Percentiles rank a stretch among this genome's conserved stretches.
phyloP scores from a whole-genome alignment of 345 rosid species.

The Eucalyptus marginata region DNA sequence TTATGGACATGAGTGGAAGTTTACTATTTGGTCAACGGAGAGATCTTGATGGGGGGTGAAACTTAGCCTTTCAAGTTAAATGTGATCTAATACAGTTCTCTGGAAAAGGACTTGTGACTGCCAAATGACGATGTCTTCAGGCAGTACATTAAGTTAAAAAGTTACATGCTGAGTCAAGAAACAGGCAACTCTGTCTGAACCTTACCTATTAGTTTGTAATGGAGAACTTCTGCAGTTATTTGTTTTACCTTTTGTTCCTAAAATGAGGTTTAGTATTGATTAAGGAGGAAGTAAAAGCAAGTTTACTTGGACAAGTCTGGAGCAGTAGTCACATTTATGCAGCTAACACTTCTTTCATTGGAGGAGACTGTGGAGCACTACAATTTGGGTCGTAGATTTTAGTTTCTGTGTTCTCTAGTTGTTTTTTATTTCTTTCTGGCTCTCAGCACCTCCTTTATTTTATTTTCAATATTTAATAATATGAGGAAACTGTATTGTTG shows the following conservation, averaged over 20 bases:
- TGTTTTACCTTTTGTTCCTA: background rate
- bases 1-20: background rate
- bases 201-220: background rate
- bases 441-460: background rate
- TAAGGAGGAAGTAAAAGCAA: background rate
- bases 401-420: background rate
- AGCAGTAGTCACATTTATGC: background rate
- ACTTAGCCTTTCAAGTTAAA: background rate
- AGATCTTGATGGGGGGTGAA: background rate
- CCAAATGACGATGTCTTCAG: background rate
- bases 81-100: background rate
- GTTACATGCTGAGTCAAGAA: background rate
- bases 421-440: background rate
- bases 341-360: background rate
- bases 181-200: background rate
- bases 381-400: background rate
- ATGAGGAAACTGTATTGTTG: background rate
- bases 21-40: background rate
- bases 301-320: background rate
- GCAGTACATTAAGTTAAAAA: background rate
- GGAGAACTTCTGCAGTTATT: background rate
- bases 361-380: background rate
- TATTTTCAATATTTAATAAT: background rate
- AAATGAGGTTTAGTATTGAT: background rate
- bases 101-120: background rate